A percentile compares a stretch with the other conserved stretches of the same genome.
These are phyloP conservation scores for Larix sibirica DNA, from an alignment of 83 land plant species.

Conservation along the genomic window DNA sequence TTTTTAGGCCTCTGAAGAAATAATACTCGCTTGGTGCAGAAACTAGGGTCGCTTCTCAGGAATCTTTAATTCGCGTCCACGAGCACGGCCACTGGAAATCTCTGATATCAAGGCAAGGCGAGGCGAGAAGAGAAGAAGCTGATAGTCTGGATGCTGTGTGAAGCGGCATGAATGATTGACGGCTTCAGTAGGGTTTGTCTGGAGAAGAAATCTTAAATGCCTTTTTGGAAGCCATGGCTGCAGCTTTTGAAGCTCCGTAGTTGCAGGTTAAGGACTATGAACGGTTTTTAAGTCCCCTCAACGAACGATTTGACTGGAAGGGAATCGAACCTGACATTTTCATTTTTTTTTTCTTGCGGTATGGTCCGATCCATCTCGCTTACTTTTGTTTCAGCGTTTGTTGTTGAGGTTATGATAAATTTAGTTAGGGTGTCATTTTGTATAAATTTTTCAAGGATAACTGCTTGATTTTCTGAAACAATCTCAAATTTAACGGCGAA, in stretches of 20 bases:
- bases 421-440: slow-evolving; percentile 5
- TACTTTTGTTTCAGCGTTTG: not conserved
- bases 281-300: not conserved
- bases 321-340: not conserved
- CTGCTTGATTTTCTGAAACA: not conserved
- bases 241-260: not conserved
- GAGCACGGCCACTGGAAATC: not conserved
- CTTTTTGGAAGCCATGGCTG: not conserved
- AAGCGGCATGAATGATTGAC: not conserved
- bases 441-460: not conserved
- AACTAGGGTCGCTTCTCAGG: not conserved
- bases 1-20: not conserved
- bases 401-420: not conserved
- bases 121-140: too few species aligned
- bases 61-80: not conserved
- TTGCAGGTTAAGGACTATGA: not conserved
- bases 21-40: too few species aligned
- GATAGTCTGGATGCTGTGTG: too few species aligned
- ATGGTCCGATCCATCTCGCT: not conserved
- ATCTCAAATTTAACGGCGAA: slow-evolving; percentile 1
- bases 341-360: not conserved
- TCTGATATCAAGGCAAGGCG: not conserved
- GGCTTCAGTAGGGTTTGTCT: not conserved
- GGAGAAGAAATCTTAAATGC: not conserved
- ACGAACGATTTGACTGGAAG: not conserved